These are phyloP conservation scores for Microbotryomycetes sp. DNA, from an alignment of 1,284 basidiomycete species.

Conservation along the genomic window DNA sequence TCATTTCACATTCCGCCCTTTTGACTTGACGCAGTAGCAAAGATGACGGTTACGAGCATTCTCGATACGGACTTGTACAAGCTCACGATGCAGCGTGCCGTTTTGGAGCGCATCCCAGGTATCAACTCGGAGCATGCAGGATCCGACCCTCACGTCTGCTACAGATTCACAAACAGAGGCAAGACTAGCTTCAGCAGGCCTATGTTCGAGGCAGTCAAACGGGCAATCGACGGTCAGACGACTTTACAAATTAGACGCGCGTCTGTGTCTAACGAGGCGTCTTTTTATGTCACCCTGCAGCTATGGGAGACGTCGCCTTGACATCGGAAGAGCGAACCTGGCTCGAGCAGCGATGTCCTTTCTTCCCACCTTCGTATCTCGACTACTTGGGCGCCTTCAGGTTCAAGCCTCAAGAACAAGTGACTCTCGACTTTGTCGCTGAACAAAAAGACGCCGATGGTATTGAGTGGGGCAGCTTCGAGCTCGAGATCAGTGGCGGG, in stretches of 20 bases:
- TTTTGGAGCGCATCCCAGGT: slow-evolving; percentile 69
- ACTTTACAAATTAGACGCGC: not conserved
- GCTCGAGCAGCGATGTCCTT: slow-evolving; percentile 66
- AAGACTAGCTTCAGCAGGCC: slow-evolving; percentile 62
- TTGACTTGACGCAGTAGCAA: no score
- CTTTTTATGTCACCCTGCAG: slow-evolving; percentile 43
- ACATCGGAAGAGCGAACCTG: slow-evolving; percentile 59
- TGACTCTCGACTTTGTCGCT: slow-evolving; percentile 58
- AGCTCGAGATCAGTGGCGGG: slow-evolving; percentile 63
- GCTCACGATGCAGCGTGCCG: slow-evolving; percentile 96
- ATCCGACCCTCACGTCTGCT: slow-evolving; percentile 46
- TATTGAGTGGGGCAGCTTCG: slow-evolving; percentile 56
- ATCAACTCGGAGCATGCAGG: slow-evolving; percentile 50
- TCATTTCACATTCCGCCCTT: no score
- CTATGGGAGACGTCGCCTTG: slow-evolving; percentile 58
- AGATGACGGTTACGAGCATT: slow-evolving; percentile 42
- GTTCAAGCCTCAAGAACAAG: slow-evolving; percentile 70
- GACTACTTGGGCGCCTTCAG: slow-evolving; percentile 63
- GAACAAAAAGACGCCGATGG: slow-evolving; percentile 39
- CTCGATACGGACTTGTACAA: slow-evolving; percentile 97
- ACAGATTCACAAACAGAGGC: slow-evolving; percentile 81
- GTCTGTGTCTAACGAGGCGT: not conserved
- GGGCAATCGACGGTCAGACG: slow-evolving; percentile 59
- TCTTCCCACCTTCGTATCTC: slow-evolving; percentile 65
- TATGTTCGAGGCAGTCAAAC: slow-evolving; percentile 60